Conservation (phyloP, 2,329 filamentous ascomycete genomes). For the Talaromyces piceae region DNA sequence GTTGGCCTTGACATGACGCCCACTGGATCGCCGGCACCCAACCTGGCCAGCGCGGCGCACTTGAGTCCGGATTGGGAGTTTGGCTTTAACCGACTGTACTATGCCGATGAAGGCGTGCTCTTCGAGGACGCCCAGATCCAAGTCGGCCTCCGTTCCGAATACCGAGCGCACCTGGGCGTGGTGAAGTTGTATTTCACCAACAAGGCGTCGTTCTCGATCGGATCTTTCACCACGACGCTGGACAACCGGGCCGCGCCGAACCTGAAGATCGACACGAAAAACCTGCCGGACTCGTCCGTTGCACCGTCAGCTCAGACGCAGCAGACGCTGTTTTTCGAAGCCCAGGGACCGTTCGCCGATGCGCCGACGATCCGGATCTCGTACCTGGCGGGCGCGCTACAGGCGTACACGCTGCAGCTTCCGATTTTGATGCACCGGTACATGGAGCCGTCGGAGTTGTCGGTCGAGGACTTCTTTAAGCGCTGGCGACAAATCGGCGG, state of each 20-base stretch:
- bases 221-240: conserved; percentile 87
- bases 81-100: conserved; percentile 76
- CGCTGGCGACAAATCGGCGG: conserved; percentile 98
- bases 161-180: conserved; percentile 89
- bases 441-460: conserved; percentile 84
- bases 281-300: conserved; percentile 76
- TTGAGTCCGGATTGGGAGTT: conserved; percentile 90
- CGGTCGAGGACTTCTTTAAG: conserved; percentile 94
- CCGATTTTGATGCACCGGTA: conserved; percentile 89
- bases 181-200: conserved; percentile 95
- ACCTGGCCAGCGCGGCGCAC: conserved; percentile 86
- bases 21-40: conserved; percentile 50
- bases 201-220: conserved; percentile 76
- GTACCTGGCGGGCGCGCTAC: conserved; percentile 86
- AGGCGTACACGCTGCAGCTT: conserved; percentile 84
- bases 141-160: conserved; percentile 85
- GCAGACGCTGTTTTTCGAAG: conserved; percentile 92
- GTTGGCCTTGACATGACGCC: conserved; percentile 73
- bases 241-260: conserved; percentile 61
- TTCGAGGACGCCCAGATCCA: conserved; percentile 96
- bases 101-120: conserved; percentile 74
- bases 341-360: conserved; percentile 70
- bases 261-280: conserved; percentile 80
- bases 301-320: conserved; percentile 69
- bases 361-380: conserved; percentile 88